Evolutionary conservation across 2,329 filamentous ascomycete genomes (phyloP), one percentile per base, ranked within the genome.

Genomic region (Colletotrichum graminicola): DNA sequence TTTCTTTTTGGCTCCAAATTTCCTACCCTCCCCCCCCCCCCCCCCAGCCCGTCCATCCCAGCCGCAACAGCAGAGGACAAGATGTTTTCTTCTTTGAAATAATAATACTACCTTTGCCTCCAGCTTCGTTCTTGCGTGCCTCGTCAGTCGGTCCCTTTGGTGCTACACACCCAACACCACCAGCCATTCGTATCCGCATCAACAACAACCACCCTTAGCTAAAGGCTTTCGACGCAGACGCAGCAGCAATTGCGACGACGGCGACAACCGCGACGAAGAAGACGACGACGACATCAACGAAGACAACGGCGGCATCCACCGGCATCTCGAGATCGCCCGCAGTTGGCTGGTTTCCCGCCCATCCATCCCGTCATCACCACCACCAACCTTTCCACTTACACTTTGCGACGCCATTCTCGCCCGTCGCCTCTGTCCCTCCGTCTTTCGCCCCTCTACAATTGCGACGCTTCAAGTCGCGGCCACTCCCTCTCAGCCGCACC

Each of bases 1-100:
- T 72, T 61, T 64, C 60, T 64, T 69, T 72, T 69, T 49, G 65
- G 63, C 54, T 72, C 65, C 66, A 72, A 69, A 72, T 69, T 68
- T 69, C 69, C 69, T 54, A 62, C 68, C 60, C 34, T 41, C 60
- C 39, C 34, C 43, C 39, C 16, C 68, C 60, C 34, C 29, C 60
- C 39, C 34, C 43, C 39, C 16, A 18, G 39, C 16, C 43, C 43
- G 8, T n/a, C 43, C 16, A n/a, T n/a, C 43, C 43, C 41, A 43
- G 18, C 65, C 45, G 52, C 65, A 49, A 63, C 68, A 54, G 65
- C 43, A 45, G 18, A 71, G 69, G 69, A 71, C 69, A 71, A 64
- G 59, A 71, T 71, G 69, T 68, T 71, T 71, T 71, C 66, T 71
- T 71, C 39, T 65, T 65, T 64, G 47, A 63, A 8, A 61, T 47